Evolutionary conservation across 768 basidiomycete genomes (phyloP).

Genomic region (Suillus subaureus): DNA sequence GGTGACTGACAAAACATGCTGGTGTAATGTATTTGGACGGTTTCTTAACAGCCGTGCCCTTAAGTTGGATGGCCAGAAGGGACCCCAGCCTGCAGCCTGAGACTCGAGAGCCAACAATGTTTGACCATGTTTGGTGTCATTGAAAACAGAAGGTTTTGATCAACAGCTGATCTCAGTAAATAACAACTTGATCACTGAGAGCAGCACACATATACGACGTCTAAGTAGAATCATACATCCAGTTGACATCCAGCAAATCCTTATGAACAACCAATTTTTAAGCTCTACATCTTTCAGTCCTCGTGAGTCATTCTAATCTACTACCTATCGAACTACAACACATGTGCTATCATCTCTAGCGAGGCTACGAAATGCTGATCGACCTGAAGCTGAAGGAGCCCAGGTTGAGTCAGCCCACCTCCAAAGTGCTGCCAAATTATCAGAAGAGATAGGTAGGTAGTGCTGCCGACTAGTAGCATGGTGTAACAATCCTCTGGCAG

Average conservation of each 20-base stretch:
- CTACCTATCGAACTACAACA: not conserved
- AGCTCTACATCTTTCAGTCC: not conserved
- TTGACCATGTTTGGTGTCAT: not conserved
- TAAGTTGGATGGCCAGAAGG: not conserved
- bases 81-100: too few species aligned
- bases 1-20: not conserved
- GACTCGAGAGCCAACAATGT: too few species aligned
- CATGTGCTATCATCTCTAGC: not conserved
- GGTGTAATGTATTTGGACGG: not conserved
- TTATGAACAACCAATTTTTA: not conserved
- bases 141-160: not conserved
- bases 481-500: not conserved
- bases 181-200: not conserved
- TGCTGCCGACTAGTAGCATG: not conserved
- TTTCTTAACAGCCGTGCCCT: not conserved
- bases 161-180: not conserved
- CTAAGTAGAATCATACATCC: not conserved
- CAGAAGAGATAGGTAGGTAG: not conserved
- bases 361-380: not conserved
- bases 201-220: not conserved
- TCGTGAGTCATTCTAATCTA: not conserved
- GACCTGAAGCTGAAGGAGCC: not conserved
- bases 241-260: not conserved
- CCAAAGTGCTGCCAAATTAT: too few species aligned
- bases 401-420: not conserved